A percentile compares a stretch with the other conserved stretches of the same genome.
These are phyloP conservation scores for Skeletonema menzelii DNA, from an alignment of 108 stramenopile genomes.

Conservation along the genomic window DNA sequence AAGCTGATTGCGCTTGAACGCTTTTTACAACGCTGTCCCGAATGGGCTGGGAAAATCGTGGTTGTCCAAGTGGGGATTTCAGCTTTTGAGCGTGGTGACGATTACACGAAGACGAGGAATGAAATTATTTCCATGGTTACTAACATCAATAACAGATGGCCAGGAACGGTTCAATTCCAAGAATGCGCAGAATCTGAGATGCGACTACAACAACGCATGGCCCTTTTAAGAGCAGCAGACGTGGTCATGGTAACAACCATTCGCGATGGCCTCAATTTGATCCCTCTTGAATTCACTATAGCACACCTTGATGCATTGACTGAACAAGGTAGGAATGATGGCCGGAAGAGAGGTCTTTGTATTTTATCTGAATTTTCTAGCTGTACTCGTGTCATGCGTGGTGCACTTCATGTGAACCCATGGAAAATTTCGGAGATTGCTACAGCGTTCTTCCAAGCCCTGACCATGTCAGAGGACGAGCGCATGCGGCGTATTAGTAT, in stretches of 20 bases:
- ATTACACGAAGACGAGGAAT: slow-evolving; percentile 79
- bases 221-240: slow-evolving; percentile 83
- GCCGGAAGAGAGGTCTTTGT: slow-evolving; percentile 89
- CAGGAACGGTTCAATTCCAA: slow-evolving; percentile 87
- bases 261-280: slow-evolving; percentile 95
- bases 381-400: slow-evolving; percentile 96
- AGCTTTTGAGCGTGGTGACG: slow-evolving; percentile 84
- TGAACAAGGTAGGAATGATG: slow-evolving; percentile 63
- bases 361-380: slow-evolving; percentile 88
- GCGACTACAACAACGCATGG: slow-evolving; percentile 83
- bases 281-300: slow-evolving; percentile 95
- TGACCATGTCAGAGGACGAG: slow-evolving; percentile 84
- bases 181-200: slow-evolving; percentile 81
- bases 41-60: slow-evolving; percentile 91
- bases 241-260: slow-evolving; percentile 91
- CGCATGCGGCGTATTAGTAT: slow-evolving; percentile 72
- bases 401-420: slow-evolving; percentile 92
- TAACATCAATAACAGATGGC: slow-evolving; percentile 84
- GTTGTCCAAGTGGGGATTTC: slow-evolving; percentile 95
- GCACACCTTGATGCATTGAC: slow-evolving; percentile 94
- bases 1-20: slow-evolving; percentile 95
- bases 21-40: slow-evolving; percentile 86
- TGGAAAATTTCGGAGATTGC: slow-evolving; percentile 92
- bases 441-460: slow-evolving; percentile 68
- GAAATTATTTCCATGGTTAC: slow-evolving; percentile 80